phyloP scores from a whole-genome alignment of 805 yeast genomes.

The Ogataea neopini region DNA sequence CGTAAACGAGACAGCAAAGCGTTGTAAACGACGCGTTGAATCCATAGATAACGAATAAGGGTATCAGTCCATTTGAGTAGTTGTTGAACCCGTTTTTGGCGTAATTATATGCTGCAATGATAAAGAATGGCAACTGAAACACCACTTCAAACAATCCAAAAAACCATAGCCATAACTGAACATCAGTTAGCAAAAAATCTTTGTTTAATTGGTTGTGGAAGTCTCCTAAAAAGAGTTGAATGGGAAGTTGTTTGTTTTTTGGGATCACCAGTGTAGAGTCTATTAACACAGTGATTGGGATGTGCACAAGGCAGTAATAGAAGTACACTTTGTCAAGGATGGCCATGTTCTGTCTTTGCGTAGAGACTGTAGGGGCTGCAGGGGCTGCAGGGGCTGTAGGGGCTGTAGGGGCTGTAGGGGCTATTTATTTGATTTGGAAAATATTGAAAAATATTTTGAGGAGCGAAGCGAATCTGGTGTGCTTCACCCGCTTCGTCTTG shows the following conservation, averaged over 20 bases:
- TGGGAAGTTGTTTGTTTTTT: slow-evolving; percentile 39
- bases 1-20: slow-evolving; percentile 62
- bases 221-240: slow-evolving; percentile 51
- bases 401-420: no score
- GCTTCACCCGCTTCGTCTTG: no score
- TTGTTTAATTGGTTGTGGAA: slow-evolving; percentile 67
- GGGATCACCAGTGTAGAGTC: slow-evolving; percentile 78
- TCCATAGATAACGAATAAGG: slow-evolving; percentile 61
- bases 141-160: slow-evolving; percentile 2
- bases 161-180: slow-evolving; percentile 49
- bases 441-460: no score
- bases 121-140: slow-evolving; percentile 54
- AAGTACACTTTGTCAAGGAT: slow-evolving; percentile 28
- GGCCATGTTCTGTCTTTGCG: no score
- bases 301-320: slow-evolving; percentile 52
- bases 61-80: slow-evolving; percentile 26
- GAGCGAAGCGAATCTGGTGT: no score
- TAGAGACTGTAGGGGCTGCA: no score
- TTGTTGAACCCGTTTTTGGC: slow-evolving; percentile 1
- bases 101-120: slow-evolving; percentile 33
- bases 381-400: no score
- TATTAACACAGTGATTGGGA: slow-evolving; percentile 71
- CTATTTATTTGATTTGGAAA: no score
- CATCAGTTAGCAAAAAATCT: slow-evolving; percentile 65
- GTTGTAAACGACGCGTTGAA: slow-evolving; percentile 84